These are phyloP conservation scores for Tylopilus sp. DNA, from an alignment of 768 basidiomycete genomes.

Conservation along the genomic window DNA sequence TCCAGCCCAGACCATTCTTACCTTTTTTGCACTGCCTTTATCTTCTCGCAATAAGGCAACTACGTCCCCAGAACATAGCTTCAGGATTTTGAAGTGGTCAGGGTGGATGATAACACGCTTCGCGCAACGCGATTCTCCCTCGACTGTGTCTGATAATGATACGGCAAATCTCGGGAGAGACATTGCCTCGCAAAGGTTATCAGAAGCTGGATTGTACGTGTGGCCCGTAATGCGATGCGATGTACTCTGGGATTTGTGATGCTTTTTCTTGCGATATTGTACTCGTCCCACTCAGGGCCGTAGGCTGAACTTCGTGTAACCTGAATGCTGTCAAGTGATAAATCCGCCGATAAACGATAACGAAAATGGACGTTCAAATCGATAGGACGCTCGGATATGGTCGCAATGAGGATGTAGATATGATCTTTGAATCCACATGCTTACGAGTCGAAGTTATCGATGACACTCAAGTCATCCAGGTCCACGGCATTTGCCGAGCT, in stretches of 20 bases:
- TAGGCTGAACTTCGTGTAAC: background rate
- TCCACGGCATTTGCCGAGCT: constrained; percentile 15
- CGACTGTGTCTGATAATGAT: constrained; percentile 32
- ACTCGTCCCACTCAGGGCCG: background rate
- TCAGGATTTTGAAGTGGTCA: constrained; percentile 57
- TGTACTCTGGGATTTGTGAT: background rate
- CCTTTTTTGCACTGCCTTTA: constrained; percentile 32
- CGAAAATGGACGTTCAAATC: background rate
- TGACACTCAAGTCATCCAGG: background rate
- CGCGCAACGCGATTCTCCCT: constrained; percentile 46
- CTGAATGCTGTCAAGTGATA: constrained; percentile 5
- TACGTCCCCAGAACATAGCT: constrained; percentile 66
- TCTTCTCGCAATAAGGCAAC: constrained; percentile 49
- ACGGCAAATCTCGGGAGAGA: constrained; percentile 35
- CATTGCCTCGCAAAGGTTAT: constrained; percentile 13
- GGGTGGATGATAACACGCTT: constrained; percentile 63
- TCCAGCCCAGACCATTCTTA: constrained; percentile 24
- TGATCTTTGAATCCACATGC: constrained; percentile 6
- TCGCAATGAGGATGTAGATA: constrained; percentile 10
- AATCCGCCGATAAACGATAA: constrained; percentile 1
- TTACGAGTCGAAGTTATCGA: background rate
- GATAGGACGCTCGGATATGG: constrained; percentile 2
- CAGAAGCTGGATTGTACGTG: background rate
- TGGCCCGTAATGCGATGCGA: background rate
- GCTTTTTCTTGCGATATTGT: background rate